phyloP scores from a whole-genome alignment of 345 rosid genomes.

The Pistacia atlantica region DNA sequence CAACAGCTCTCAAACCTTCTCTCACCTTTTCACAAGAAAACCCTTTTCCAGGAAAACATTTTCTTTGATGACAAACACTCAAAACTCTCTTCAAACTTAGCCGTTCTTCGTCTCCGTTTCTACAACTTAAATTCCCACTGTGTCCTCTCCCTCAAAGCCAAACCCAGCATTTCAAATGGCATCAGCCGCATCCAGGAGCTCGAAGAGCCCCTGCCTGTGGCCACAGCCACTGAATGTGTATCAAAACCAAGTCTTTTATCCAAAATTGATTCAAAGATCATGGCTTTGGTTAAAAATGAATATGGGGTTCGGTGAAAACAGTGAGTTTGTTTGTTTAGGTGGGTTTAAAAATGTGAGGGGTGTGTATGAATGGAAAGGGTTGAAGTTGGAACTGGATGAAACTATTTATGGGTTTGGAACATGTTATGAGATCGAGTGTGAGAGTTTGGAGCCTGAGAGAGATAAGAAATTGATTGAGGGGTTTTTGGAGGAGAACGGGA shows the following conservation, averaged over 20 bases:
- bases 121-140: conserved; percentile 40
- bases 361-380: conserved; percentile 61
- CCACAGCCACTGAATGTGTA: conserved; percentile 26
- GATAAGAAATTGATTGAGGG: conserved; percentile 48
- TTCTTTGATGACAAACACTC: conserved; percentile 56
- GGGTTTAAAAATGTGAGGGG: conserved; percentile 66
- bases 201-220: conserved; percentile 48
- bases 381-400: conserved; percentile 70
- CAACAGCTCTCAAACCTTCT: conserved; percentile 44
- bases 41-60: conserved; percentile 58
- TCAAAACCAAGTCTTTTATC: conserved; percentile 34
- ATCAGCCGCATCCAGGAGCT: conserved; percentile 63
- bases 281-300: conserved; percentile 46
- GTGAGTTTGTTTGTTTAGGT: conserved; percentile 50
- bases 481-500: conserved; percentile 51
- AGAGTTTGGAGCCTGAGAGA: conserved; percentile 57
- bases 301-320: conserved; percentile 32
- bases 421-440: conserved; percentile 72
- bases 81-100: conserved; percentile 40
- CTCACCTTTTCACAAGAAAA: conserved; percentile 49
- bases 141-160: conserved; percentile 65
- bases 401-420: conserved; percentile 54
- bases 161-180: conserved; percentile 46
- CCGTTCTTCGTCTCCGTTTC: conserved; percentile 71
- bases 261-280: conserved; percentile 33